Evolutionary conservation across 768 basidiomycete species (phyloP).

Genomic region (Megacollybia marginata): DNA sequence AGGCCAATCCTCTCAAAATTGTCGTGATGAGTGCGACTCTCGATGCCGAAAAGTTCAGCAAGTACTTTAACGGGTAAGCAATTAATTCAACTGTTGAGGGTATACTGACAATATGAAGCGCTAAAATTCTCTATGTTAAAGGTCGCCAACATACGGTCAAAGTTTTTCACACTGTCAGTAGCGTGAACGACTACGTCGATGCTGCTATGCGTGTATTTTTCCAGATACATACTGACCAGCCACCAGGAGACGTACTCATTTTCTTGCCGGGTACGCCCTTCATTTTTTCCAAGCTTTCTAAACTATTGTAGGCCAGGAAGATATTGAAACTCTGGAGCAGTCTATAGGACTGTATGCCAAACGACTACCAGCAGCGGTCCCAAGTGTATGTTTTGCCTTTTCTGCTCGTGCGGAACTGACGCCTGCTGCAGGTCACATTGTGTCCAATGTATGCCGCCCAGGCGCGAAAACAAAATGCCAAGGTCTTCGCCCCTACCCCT

Average conservation of each 20-base stretch:
- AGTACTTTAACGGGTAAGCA: constrained; percentile 76
- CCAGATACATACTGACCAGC: constrained; percentile 79
- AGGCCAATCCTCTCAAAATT: constrained; percentile 67
- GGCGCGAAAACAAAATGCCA: constrained; percentile 66
- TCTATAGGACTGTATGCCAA: constrained; percentile 64
- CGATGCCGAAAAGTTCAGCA: constrained; percentile 90
- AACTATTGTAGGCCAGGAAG: constrained; percentile 73
- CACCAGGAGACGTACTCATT: constrained; percentile 84
- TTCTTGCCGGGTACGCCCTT: constrained; percentile 73
- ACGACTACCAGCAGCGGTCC: constrained; percentile 53
- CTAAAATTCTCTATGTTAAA: constrained; percentile 84
- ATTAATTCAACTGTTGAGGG: not conserved
- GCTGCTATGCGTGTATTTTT: constrained; percentile 90
- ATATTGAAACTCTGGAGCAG: constrained; percentile 83
- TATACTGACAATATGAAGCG: constrained; percentile 36
- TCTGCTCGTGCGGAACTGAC: not conserved
- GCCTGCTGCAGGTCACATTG: constrained; percentile 48
- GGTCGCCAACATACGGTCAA: constrained; percentile 91
- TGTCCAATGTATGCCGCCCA: constrained; percentile 86
- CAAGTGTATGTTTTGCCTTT: constrained; percentile 32
- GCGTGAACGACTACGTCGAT: constrained; percentile 81
- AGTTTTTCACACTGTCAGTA: constrained; percentile 67
- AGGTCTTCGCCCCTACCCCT: constrained; percentile 66
- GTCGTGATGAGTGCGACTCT: constrained; percentile 98
- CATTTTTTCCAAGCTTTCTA: not conserved